Conservation (phyloP, 2,329 filamentous ascomycete species). For the Claviceps arundinis region DNA sequence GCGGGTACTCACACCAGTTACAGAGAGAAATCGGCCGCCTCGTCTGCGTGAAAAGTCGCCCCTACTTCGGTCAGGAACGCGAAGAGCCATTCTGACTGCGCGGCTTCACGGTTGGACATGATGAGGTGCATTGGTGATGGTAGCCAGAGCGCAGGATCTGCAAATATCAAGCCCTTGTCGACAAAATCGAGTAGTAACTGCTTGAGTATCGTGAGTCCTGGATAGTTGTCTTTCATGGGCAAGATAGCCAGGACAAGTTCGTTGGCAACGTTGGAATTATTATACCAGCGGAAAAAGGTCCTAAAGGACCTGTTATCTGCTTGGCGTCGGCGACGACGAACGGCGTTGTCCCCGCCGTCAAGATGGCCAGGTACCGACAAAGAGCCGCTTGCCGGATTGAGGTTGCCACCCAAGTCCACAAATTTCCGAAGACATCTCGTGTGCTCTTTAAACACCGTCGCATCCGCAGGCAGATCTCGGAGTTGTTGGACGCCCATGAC, state of each 20-base stretch:
- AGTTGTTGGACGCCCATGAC: background rate
- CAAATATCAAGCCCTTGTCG: background rate
- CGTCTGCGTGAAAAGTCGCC: background rate
- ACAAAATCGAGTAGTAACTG: background rate
- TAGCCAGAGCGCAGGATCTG: background rate
- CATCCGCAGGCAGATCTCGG: too few species aligned
- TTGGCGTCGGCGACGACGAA: background rate
- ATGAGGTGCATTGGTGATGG: background rate
- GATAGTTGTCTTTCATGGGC: background rate
- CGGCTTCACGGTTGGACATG: background rate
- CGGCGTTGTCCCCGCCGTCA: too few species aligned
- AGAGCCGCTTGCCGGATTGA: background rate
- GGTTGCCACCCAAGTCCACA: background rate
- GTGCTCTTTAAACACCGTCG: background rate
- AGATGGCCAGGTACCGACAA: background rate
- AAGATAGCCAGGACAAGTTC: background rate
- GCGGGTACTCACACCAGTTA: background rate
- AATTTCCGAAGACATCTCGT: background rate
- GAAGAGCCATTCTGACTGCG: slow-evolving; percentile 1
- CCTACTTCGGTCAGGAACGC: background rate
- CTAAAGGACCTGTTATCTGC: background rate
- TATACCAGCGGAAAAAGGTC: too few species aligned
- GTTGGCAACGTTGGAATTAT: background rate
- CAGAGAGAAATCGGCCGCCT: background rate
- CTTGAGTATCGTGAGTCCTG: background rate